Evolutionary conservation across 192 early-diverging fungal species (phyloP), one percentile per base, ranked within the genome.

Genomic region (Backusella parvicylindrica): DNA sequence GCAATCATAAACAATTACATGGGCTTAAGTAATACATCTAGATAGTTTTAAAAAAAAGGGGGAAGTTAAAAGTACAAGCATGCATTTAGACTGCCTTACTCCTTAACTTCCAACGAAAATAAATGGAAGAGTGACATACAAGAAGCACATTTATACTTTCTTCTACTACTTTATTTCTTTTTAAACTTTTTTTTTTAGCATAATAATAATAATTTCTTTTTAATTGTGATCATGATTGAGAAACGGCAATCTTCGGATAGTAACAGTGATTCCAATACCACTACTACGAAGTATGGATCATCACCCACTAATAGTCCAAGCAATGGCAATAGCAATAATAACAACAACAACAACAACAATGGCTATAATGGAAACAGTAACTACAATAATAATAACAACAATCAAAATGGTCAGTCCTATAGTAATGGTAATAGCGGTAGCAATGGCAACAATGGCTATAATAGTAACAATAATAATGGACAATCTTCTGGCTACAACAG

Each of bases 31-130:
- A 60, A 60, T 13, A 60, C 26, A 60, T 23, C 5, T 26, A 60
- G 53, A 3, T 56, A 56, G 23, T 56, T 21, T 13, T 60, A 60
- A 60, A 28, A 60, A 60, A 60, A 56, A 26, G 50, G 50, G 50
- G 50, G 9, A 56, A 56, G 50, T 5, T 2, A 26, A 56, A 56
- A n/a, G 65, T 33, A 67, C 11, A 21, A 38, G 1, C 65, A 36
- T 67, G 65, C 65, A 67, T 67, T 5, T 67, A 21, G 32, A 38
- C 65, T 67, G 65, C 65, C n/a, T 67, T 35, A 67, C 65, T 67
- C 65, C 65, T 67, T 33, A 67, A 33, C 32, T 68, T 23, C 26
- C 33, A 68, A 23, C 33, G 36, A 37, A 36, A 35, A 68, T 37
- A 38, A 68, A 68, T 31, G 36, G 33, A 35, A 21, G 33, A 35